Percentiles rank a stretch among this genome's conserved stretches.
phyloP scores from a whole-genome alignment of 2,329 filamentous ascomycete genomes.

The Cercospora sp. region DNA sequence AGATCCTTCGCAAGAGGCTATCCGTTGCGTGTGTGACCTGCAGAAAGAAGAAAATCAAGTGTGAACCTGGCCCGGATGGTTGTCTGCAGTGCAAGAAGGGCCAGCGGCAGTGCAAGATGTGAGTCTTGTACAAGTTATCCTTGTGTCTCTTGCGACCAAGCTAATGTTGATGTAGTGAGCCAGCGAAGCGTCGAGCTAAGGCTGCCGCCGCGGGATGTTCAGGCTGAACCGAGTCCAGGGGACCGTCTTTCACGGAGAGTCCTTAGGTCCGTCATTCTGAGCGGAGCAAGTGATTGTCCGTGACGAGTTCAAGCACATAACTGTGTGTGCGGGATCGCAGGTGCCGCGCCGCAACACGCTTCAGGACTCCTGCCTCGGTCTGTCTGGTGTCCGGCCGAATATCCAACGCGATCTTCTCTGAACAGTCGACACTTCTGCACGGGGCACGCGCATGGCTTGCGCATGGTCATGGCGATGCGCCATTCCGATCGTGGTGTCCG shows the following conservation, averaged over 20 bases:
- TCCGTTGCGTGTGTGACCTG: constrained; percentile 20
- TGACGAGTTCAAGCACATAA: background rate
- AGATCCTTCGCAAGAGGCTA: constrained; percentile 23
- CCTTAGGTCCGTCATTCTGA: background rate
- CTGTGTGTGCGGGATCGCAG: background rate
- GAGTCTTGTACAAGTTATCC: constrained; percentile 2
- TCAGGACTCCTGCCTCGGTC: background rate
- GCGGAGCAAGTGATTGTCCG: background rate
- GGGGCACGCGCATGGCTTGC: background rate
- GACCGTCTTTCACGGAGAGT: too few species aligned
- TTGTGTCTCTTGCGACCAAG: background rate
- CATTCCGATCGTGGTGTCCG: background rate
- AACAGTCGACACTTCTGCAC: background rate
- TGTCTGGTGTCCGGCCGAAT: background rate
- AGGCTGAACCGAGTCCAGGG: background rate
- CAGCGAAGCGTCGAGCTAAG: constrained; percentile 14
- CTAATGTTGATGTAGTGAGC: constrained; percentile 16
- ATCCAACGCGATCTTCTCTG: background rate
- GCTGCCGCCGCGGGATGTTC: background rate
- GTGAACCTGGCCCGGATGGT: constrained; percentile 16
- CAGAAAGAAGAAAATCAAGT: constrained; percentile 23
- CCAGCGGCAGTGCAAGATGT: constrained; percentile 18
- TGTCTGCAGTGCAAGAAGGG: constrained; percentile 23
- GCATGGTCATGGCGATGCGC: background rate
- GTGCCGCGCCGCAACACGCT: background rate